Conservation (phyloP, 1,284 basidiomycete genomes). For the Ceratobasidium sp. region DNA sequence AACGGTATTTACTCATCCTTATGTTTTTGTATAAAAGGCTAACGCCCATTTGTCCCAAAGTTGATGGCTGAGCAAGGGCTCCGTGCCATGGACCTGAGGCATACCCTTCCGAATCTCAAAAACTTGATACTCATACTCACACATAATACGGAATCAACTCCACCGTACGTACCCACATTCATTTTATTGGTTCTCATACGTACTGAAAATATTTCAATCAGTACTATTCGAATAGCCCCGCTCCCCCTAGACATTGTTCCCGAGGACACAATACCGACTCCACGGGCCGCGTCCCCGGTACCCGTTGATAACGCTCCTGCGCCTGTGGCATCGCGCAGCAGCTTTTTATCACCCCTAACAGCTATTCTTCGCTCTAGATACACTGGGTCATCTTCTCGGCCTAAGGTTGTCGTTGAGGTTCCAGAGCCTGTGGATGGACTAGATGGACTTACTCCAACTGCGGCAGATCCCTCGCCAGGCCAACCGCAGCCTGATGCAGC, state of each 20-base stretch:
- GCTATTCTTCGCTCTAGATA: conserved; percentile 43
- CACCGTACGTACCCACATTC: conserved; percentile 23
- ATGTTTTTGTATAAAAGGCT: too few relatives aligned
- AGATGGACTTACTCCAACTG: conserved; percentile 16
- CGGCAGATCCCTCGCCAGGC: conserved; percentile 12
- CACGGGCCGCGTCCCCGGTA: conserved; percentile 19
- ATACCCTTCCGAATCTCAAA: conserved; percentile 96
- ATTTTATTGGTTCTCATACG: neutral
- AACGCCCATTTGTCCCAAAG: conserved; percentile 57
- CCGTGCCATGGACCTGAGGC: conserved; percentile 89
- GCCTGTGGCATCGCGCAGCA: conserved; percentile 42
- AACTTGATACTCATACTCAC: conserved; percentile 89
- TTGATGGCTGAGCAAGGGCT: conserved; percentile 90
- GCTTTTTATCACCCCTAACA: conserved; percentile 44
- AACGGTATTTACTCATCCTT: conserved; percentile 66
- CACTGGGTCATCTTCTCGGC: conserved; percentile 18
- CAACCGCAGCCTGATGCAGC: conserved; percentile 4
- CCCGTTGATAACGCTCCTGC: neutral
- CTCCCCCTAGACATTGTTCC: neutral
- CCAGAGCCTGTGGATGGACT: conserved; percentile 14
- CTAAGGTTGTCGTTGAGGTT: conserved; percentile 36
- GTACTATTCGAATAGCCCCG: conserved; percentile 10
- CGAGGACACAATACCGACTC: conserved; percentile 28
- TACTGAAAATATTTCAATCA: neutral
- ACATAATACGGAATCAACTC: conserved; percentile 58